Evolutionary conservation across 106 monocot species (phyloP).

Genomic region (Phalaenopsis equestris): DNA sequence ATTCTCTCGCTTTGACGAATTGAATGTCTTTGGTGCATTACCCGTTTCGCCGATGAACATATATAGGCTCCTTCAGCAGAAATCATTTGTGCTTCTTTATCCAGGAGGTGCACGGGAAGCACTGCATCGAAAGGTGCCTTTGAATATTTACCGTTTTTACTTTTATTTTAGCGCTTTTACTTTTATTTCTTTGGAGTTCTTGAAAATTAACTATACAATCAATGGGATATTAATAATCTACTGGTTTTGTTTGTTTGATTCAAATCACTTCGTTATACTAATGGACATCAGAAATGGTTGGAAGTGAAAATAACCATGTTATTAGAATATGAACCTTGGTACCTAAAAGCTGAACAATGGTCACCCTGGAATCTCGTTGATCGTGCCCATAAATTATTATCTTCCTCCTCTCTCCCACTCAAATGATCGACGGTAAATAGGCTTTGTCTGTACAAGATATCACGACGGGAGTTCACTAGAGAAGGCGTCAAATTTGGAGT

Average conservation of each 20-base stretch:
- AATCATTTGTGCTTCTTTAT: conserved; percentile 83
- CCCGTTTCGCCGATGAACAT: conserved; percentile 67
- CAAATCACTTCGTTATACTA: background rate
- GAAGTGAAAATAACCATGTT: background rate
- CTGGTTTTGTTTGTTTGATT: background rate
- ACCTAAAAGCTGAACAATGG: background rate
- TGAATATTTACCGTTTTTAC: background rate
- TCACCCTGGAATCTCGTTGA: no score
- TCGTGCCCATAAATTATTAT: no score
- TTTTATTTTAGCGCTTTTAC: background rate
- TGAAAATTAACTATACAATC: background rate
- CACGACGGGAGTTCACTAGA: no score
- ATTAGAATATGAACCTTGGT: background rate
- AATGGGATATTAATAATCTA: background rate
- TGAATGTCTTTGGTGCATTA: conserved; percentile 64
- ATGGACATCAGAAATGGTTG: background rate
- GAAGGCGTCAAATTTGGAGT: no score
- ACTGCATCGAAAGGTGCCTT: conserved; percentile 77
- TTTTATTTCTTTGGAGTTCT: background rate
- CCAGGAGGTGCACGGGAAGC: conserved; percentile 96
- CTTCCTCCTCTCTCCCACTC: no score
- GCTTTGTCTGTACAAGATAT: no score
- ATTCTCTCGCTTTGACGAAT: conserved; percentile 28
- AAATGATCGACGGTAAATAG: no score
- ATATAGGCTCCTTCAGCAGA: conserved; percentile 61